Conservation (phyloP, 768 basidiomycete genomes). For the Suillus luteus region DNA sequence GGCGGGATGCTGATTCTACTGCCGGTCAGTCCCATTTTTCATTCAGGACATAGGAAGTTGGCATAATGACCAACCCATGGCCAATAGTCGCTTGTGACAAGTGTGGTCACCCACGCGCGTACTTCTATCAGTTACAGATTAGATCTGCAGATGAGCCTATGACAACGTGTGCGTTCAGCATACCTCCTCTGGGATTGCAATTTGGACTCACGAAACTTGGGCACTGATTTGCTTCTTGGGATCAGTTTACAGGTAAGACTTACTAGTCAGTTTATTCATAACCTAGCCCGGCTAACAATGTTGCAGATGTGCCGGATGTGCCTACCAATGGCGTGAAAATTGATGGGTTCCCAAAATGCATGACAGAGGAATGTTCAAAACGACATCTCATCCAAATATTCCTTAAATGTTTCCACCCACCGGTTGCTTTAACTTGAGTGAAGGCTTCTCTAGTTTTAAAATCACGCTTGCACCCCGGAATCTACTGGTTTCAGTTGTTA, state of each 20-base stretch:
- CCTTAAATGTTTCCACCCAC: not conserved
- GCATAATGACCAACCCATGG: not conserved
- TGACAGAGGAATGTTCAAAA: constrained; percentile 3
- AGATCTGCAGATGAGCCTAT: constrained; percentile 91
- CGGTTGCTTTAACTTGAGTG: not conserved
- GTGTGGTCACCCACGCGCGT: constrained; percentile 74
- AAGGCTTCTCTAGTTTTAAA: not conserved
- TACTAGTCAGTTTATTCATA: not conserved
- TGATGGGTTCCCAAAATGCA: constrained; percentile 27
- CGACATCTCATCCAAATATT: not conserved
- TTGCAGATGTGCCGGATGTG: constrained; percentile 61
- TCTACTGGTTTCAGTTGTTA: not conserved
- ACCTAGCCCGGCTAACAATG: constrained; percentile 6
- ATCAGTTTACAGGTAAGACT: constrained; percentile 6
- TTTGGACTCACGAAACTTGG: constrained; percentile 1
- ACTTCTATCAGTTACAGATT: constrained; percentile 96
- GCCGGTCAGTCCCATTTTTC: constrained; percentile 49
- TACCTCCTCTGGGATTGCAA: constrained; percentile 1
- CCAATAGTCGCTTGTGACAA: constrained; percentile 57
- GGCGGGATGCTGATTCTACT: constrained; percentile 91
- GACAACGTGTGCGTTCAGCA: constrained; percentile 42
- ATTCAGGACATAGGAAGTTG: not conserved
- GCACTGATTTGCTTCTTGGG: not conserved
- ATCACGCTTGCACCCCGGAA: not conserved
- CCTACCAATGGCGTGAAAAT: constrained; percentile 73